phyloP scores from a whole-genome alignment of 805 yeast genomes.

The Clavispora asparagi region DNA sequence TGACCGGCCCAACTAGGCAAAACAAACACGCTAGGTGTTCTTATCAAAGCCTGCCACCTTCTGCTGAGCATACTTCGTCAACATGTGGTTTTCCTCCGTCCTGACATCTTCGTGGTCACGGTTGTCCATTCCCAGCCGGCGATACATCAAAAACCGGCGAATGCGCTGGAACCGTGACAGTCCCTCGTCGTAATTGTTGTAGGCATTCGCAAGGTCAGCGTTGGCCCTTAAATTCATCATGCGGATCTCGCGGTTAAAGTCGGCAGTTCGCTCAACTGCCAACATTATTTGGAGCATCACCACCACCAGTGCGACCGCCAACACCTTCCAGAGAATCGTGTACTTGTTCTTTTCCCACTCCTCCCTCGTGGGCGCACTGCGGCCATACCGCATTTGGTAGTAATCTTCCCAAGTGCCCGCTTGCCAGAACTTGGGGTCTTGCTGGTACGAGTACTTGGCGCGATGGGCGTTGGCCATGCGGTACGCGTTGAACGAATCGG shows the following conservation, averaged over 20 bases:
- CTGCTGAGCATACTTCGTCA: constrained; percentile 29
- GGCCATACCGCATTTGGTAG: constrained; percentile 37
- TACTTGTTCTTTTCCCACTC: constrained; percentile 39
- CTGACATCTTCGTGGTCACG: constrained; percentile 13
- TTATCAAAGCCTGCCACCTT: constrained; percentile 4
- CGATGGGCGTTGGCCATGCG: constrained; percentile 37
- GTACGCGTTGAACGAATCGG: constrained; percentile 27
- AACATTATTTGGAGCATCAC: constrained; percentile 38
- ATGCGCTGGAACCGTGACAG: constrained; percentile 25
- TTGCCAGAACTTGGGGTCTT: constrained; percentile 47
- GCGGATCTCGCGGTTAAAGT: constrained; percentile 18
- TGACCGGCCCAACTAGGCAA: too few species aligned
- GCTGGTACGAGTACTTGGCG: constrained; percentile 22
- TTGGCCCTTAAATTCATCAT: constrained; percentile 24
- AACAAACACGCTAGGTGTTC: background rate
- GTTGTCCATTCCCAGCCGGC: constrained; percentile 24
- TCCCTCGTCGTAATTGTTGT: constrained; percentile 25
- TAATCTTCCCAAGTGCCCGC: constrained; percentile 66
- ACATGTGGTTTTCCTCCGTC: constrained; percentile 24
- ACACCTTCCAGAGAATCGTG: constrained; percentile 36
- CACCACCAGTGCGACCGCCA: constrained; percentile 32
- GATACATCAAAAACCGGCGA: constrained; percentile 27
- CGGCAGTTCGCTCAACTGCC: constrained; percentile 34
- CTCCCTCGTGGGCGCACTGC: constrained; percentile 36
- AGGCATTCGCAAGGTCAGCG: constrained; percentile 23